Conservation (phyloP, 495 filamentous ascomycete genomes). For the Xylaria longipes region DNA sequence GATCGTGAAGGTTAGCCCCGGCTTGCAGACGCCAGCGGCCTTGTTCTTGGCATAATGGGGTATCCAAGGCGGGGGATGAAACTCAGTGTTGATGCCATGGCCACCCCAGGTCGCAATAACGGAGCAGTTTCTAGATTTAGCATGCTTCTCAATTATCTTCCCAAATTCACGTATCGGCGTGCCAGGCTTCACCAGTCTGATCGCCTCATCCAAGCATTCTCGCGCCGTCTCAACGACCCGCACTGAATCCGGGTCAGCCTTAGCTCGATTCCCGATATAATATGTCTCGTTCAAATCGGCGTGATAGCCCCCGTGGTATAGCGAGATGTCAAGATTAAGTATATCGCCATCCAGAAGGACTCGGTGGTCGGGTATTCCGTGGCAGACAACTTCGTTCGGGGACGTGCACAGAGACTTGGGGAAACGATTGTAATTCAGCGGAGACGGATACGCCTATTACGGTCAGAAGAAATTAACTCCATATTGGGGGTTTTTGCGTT, state of each 20-base stretch:
- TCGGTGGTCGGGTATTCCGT: constrained; percentile 83
- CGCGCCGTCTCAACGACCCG: constrained; percentile 80
- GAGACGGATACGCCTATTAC: constrained; percentile 85
- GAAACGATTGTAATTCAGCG: constrained; percentile 91
- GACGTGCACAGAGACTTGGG: constrained; percentile 97
- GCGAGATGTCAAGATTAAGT: constrained; percentile 82
- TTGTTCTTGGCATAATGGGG: constrained; percentile 90
- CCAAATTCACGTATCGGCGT: constrained; percentile 82
- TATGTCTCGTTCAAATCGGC: constrained; percentile 93
- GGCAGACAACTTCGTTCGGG: constrained; percentile 91
- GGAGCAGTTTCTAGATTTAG: constrained; percentile 72
- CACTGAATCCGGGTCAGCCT: constrained; percentile 72
- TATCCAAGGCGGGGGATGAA: constrained; percentile 81
- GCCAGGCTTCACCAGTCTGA: constrained; percentile 81
- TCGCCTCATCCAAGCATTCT: constrained; percentile 77
- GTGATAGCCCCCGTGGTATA: constrained; percentile 87
- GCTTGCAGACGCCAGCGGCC: constrained; percentile 80
- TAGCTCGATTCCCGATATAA: constrained; percentile 77
- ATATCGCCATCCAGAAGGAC: constrained; percentile 81
- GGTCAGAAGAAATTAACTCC: constrained; percentile 17
- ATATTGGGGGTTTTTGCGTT: not conserved
- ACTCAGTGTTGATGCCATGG: constrained; percentile 82
- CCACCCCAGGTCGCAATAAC: constrained; percentile 84
- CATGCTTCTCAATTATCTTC: constrained; percentile 82
- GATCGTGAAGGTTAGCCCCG: constrained; percentile 88